Base-by-base conservation (phyloP, 768 basidiomycete genomes). In the Pleurotus tuoliensis region DNA sequence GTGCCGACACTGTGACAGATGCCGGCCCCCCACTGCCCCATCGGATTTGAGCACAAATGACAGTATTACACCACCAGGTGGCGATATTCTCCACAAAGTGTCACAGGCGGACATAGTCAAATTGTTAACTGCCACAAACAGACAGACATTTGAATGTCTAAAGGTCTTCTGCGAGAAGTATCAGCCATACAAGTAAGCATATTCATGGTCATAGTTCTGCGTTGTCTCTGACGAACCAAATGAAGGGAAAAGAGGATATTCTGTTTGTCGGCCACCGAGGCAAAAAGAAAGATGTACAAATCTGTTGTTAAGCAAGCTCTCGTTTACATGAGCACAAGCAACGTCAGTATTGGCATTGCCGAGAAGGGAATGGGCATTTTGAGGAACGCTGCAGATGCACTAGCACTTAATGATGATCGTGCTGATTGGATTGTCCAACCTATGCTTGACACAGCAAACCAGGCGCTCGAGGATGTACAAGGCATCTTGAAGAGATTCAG, bases 121-220 rank as follows among this genome's bases (percentile, higher is more conserved):
- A 3, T 34, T 18, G 7, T 24, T 52, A 8, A 52, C 51, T 1
- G 40, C 0, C 5, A 11, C 51, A 3, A 52, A 52, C 20, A 2
- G 38, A n/a, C 37, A 39, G 4, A 52, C 38, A 5, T 52, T 52
- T 24, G 51, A 52, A 40, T 52, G 51, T 24, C 13, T 52, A 3
- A 52, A 52, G 38, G 51, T 18, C 11, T 52, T 39, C 15, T 39
- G 51, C 18, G 34, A 52, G 34, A 52, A 39, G n/a, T 52, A 52
- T 16, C n/a, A 24, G 39, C 22, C 15, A 0, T 20, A 43, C 5
- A 43, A 43, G 41, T 43, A 41, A 15, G 40, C 11, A 41, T 12
- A 12, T 13, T 41, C 11, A 1, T 41, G 18, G 40, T 41, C 18
- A 41, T 41, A 12, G 15, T 41, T 15, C 18, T 18, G 13, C 11